phyloP scores from a whole-genome alignment of 116 monocot genomes.

The Posidonia oceanica region DNA sequence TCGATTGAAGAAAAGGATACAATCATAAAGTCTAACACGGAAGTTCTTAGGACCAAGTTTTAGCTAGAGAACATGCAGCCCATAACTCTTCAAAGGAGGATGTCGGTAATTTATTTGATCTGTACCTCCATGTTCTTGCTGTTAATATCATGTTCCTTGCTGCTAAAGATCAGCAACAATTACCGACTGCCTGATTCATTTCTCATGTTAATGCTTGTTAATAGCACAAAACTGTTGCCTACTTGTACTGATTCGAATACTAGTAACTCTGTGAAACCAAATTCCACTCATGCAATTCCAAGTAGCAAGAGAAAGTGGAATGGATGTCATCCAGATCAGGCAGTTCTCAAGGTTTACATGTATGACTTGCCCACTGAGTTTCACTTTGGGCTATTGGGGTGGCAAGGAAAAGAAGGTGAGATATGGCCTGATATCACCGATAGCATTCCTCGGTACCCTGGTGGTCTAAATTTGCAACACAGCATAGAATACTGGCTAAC shows the following conservation, averaged over 20 bases:
- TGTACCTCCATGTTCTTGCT: not conserved
- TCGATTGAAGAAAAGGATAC: no score
- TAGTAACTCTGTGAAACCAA: not conserved
- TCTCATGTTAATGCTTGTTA: not conserved
- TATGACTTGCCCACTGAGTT: slow-evolving; percentile 73
- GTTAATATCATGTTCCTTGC: not conserved
- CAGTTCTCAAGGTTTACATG: slow-evolving; percentile 54
- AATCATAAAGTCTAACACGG: no score
- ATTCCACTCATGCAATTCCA: not conserved
- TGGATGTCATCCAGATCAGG: not conserved
- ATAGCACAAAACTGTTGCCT: not conserved
- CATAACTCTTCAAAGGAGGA: not conserved
- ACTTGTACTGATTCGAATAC: not conserved
- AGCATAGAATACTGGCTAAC: slow-evolving; percentile 96
- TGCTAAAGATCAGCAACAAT: not conserved
- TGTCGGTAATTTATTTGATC: not conserved
- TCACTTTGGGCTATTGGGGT: slow-evolving; percentile 62
- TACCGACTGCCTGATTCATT: not conserved
- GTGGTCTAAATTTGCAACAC: slow-evolving; percentile 87
- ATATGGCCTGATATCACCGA: slow-evolving; percentile 45
- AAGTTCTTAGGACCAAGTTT: not conserved
- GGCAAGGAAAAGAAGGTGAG: slow-evolving; percentile 13
- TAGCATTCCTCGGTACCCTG: slow-evolving; percentile 55
- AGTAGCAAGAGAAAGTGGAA: not conserved
- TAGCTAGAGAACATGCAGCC: not conserved